Percentiles rank a stretch among this genome's conserved stretches.
phyloP scores from a whole-genome alignment of 306 rosid species.

The Gleditsia sinensis region DNA sequence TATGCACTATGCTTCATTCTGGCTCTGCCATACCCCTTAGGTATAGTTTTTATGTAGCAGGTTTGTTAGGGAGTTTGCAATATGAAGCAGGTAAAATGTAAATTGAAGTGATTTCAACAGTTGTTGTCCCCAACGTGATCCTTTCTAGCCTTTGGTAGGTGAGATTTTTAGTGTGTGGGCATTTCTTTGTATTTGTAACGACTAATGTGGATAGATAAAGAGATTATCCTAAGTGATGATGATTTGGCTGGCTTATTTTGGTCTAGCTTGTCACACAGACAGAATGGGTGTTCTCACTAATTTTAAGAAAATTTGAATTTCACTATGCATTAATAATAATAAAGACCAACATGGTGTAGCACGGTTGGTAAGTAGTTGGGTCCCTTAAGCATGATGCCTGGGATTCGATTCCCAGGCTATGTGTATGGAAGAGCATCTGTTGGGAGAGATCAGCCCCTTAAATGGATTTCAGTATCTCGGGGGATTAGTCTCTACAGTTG shows the following conservation, averaged over 20 bases:
- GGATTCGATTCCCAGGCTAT: no score
- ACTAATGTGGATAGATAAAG: constrained; percentile 17
- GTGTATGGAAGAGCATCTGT: no score
- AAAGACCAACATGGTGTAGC: no score
- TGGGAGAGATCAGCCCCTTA: no score
- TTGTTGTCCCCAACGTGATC: constrained; percentile 24
- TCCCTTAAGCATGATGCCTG: no score
- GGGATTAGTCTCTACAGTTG: no score
- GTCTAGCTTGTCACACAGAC: constrained; percentile 37
- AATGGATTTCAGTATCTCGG: no score
- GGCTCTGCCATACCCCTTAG: constrained; percentile 51
- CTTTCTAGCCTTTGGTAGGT: constrained; percentile 29
- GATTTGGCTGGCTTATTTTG: constrained; percentile 35
- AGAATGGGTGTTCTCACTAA: constrained; percentile 4
- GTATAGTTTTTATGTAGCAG: constrained; percentile 65
- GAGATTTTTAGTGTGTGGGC: constrained; percentile 35
- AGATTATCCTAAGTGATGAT: constrained; percentile 13
- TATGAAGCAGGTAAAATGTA: constrained; percentile 44
- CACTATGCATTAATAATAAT: no score
- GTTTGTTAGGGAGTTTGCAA: constrained; percentile 59
- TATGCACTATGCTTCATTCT: constrained; percentile 45
- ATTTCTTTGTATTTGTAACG: constrained; percentile 29
- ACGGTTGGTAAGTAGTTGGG: no score
- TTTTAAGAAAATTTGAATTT: no score
- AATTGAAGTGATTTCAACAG: constrained; percentile 36